phyloP scores from a whole-genome alignment of 1,284 basidiomycete genomes.

The Afroboletus lepidellus region DNA sequence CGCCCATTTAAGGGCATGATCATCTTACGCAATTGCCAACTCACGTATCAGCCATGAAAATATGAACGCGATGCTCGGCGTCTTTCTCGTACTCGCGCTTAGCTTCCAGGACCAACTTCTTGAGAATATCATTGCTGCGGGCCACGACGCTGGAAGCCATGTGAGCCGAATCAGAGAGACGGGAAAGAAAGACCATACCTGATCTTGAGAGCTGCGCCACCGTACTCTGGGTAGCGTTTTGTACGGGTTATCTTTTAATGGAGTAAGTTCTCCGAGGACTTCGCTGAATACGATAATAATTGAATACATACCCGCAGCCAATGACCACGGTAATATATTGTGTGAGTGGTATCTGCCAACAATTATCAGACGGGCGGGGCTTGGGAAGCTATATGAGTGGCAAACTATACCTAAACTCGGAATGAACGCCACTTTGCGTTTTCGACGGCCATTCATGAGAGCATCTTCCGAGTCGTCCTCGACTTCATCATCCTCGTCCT shows the following conservation, averaged over 20 bases:
- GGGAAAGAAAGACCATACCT: slow-evolving; percentile 44
- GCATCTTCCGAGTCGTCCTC: slow-evolving; percentile 41
- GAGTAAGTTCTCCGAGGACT: slow-evolving; percentile 27
- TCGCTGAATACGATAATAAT: slow-evolving; percentile 8
- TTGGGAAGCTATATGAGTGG: slow-evolving; percentile 18
- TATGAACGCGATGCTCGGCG: slow-evolving; percentile 82
- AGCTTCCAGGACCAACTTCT: slow-evolving; percentile 79
- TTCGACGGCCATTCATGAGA: slow-evolving; percentile 64
- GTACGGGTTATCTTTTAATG: slow-evolving; percentile 69
- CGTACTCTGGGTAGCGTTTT: slow-evolving; percentile 71
- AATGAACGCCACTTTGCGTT: slow-evolving; percentile 74
- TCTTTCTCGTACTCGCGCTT: slow-evolving; percentile 86
- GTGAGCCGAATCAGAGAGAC: slow-evolving; percentile 7
- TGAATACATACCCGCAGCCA: slow-evolving; percentile 67
- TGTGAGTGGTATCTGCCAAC: slow-evolving; percentile 72
- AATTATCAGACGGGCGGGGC: slow-evolving; percentile 13
- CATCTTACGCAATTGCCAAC: slow-evolving; percentile 28
- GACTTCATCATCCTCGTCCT: slow-evolving; percentile 64
- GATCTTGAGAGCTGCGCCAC: slow-evolving; percentile 71
- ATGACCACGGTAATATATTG: slow-evolving; percentile 82
- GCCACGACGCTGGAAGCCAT: slow-evolving; percentile 65
- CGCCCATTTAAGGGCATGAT: slow-evolving; percentile 8
- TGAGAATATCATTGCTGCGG: slow-evolving; percentile 80
- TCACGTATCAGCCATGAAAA: slow-evolving; percentile 84
- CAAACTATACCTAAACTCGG: slow-evolving; percentile 64